Base-by-base conservation (phyloP, 1,284 basidiomycete species). In the Puccinia triticina region DNA sequence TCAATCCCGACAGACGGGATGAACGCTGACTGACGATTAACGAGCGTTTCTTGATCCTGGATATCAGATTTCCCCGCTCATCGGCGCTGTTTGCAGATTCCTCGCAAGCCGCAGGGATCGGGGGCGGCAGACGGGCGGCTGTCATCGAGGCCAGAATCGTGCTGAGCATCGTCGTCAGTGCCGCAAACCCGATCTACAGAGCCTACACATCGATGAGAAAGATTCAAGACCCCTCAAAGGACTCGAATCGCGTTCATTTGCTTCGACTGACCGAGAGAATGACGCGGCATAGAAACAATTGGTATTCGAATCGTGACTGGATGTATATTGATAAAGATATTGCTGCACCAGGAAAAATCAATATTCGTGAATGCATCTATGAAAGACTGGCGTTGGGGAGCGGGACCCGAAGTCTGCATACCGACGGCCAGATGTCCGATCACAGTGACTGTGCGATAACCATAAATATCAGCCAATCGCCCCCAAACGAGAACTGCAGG, bases 121-220 rank as follows among this genome's bases (percentile, higher is more conserved):
- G 23, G 3, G 32, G 37, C 1, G 66, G 66, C 26, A 48, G n/a
- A 48, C 37, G 29, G 0, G 75, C 64, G 43, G 75, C 61, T n/a
- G 53, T 59, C 32, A 77, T 59, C 12, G 75, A 77, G 16, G 37
- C 75, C 10, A 77, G 59, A 40, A 59, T 77, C 55, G 75, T 29
- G 32, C 37, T 61, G 18, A 77, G 59, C 75, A 77, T 77, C 26
- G 75, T 77, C n/a, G 75, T 77, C 43, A 77, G 40, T 18, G 75
- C 57, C 37, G 75, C 75, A 46, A 77, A 64, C 8, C 55, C 75
- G 61, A 77, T 59, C 75, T 77, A 64, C 10, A 61, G 59, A 37
- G n/a, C 29, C 57, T 29, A n/a, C 75, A 12, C 37, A 40, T 46
- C 43, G n/a, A 29, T 37, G 37, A 26, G 57, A 29, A 26, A 77